Conservation (phyloP, 2,329 filamentous ascomycete species). For the Plectosphaerella cucumerina region DNA sequence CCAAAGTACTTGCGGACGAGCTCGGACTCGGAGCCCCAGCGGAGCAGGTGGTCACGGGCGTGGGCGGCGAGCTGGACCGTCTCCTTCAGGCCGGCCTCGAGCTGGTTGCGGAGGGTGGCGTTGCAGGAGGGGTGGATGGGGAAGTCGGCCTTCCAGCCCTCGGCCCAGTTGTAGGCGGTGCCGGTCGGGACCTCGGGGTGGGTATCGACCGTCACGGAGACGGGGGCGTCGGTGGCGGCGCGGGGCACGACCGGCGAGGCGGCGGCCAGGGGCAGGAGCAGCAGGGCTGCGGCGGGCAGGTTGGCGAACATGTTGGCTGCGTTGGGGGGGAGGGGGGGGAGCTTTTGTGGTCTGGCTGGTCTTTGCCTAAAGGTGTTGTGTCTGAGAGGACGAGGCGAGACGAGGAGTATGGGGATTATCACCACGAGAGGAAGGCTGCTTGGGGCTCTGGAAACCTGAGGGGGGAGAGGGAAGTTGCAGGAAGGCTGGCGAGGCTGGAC, state of each 20-base stretch:
- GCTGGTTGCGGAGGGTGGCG: slow-evolving; percentile 51
- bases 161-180: slow-evolving; percentile 25
- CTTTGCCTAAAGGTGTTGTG: background rate
- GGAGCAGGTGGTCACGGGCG: slow-evolving; percentile 58
- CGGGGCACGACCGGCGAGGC: slow-evolving; percentile 1
- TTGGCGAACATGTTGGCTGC: background rate
- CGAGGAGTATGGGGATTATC: background rate
- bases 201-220: slow-evolving; percentile 12
- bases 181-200: slow-evolving; percentile 11
- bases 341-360: background rate
- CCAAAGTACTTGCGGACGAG: slow-evolving; percentile 67
- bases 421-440: background rate
- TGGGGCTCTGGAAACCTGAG: background rate
- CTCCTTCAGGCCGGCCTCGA: slow-evolving; percentile 54
- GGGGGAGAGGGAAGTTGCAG: background rate
- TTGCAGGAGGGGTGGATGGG: slow-evolving; percentile 65
- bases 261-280: slow-evolving; percentile 18
- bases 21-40: slow-evolving; percentile 51
- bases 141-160: slow-evolving; percentile 27
- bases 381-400: background rate
- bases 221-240: slow-evolving; percentile 16
- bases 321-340: too few relatives aligned
- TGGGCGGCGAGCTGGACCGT: slow-evolving; percentile 53
- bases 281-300: slow-evolving; percentile 10
- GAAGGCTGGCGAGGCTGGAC: background rate